phyloP scores from a whole-genome alignment of 2,329 filamentous ascomycete genomes.

The Dactylellina parvicollis region DNA sequence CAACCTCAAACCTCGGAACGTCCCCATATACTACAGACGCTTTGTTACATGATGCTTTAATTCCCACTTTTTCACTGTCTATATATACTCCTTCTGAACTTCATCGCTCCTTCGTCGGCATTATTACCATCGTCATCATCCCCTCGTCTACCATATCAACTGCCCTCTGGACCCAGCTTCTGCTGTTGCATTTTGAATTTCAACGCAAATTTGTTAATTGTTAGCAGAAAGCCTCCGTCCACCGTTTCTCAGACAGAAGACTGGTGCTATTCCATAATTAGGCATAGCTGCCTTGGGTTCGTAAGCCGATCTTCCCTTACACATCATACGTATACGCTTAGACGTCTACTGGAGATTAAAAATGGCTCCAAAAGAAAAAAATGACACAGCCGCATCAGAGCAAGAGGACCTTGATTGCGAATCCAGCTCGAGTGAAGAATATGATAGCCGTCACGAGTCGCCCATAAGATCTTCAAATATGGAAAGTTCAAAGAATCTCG shows the following conservation, averaged over 20 bases:
- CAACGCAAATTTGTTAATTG: not conserved
- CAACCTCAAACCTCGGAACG: too few species aligned
- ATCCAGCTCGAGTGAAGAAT: not conserved
- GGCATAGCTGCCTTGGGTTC: too few species aligned
- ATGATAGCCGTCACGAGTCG: not conserved
- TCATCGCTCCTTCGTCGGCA: too few species aligned
- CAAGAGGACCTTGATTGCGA: conserved; percentile 1
- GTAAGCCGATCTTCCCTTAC: too few species aligned
- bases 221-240: not conserved
- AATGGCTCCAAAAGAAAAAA: not conserved
- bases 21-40: too few species aligned
- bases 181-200: conserved; percentile 6
- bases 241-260: not conserved
- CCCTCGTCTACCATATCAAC: not conserved
- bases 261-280: not conserved
- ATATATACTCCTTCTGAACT: too few species aligned
- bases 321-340: too few species aligned
- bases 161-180: not conserved
- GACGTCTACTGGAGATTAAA: not conserved
- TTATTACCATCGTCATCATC: too few species aligned
- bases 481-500: not conserved
- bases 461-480: not conserved
- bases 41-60: too few species aligned
- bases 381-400: not conserved
- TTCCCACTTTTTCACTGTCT: too few species aligned